Conservation (phyloP, 148 eudicot species). For the Chenopodium quinoa region DNA sequence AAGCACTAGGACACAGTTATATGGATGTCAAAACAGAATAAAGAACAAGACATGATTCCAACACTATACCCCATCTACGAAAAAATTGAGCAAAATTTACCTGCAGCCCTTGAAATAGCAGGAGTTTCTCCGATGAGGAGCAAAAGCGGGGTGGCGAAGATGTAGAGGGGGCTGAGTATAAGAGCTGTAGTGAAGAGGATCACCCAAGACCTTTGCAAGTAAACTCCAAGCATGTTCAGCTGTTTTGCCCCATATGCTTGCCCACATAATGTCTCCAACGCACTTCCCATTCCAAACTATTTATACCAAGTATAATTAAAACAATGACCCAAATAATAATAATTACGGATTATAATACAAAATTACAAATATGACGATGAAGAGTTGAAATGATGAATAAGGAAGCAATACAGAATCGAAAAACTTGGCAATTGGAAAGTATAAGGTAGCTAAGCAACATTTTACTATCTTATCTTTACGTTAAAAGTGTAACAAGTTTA, state of each 20-base stretch:
- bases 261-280: conserved; percentile 60
- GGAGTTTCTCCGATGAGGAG: conserved; percentile 42
- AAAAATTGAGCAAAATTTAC: conserved; percentile 1
- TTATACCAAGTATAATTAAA: too few species aligned
- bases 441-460: too few species aligned
- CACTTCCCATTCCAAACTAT: conserved; percentile 52
- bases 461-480: too few species aligned
- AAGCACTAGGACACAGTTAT: too few species aligned
- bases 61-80: not conserved
- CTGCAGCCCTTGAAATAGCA: conserved; percentile 41
- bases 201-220: conserved; percentile 60
- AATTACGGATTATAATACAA: too few species aligned
- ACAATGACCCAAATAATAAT: too few species aligned
- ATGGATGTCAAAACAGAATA: not conserved
- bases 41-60: not conserved
- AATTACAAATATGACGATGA: too few species aligned
- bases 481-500: too few species aligned
- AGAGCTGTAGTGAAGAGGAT: conserved; percentile 39
- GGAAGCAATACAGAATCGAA: too few species aligned
- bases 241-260: conserved; percentile 56
- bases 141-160: conserved; percentile 42
- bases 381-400: too few species aligned
- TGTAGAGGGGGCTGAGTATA: conserved; percentile 22
- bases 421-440: too few species aligned
- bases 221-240: conserved; percentile 42